Conservation (phyloP, 441 rosid genomes). For the Lagerstroemia fauriei region DNA sequence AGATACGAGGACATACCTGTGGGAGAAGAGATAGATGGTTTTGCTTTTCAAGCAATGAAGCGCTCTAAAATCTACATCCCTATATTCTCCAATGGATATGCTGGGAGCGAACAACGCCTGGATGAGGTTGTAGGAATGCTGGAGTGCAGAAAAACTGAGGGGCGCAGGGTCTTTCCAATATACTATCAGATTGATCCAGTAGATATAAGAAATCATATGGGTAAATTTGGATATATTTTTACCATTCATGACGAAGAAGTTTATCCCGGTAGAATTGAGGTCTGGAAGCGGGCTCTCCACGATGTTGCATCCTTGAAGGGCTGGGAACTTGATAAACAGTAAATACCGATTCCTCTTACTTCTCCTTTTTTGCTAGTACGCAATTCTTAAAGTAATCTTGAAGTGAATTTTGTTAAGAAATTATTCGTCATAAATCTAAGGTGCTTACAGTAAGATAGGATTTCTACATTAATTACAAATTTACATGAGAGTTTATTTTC, state of each 20-base stretch:
- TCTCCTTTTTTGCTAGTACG: neutral
- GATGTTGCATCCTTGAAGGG: neutral
- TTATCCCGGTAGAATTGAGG: neutral
- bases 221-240: neutral
- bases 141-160: neutral
- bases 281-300: neutral
- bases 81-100: neutral
- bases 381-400: neutral
- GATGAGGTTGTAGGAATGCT: neutral
- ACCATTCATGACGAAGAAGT: neutral
- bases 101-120: neutral
- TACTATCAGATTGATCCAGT: neutral
- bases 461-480: too few relatives aligned
- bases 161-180: neutral
- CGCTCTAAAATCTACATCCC: neutral
- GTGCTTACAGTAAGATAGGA: too few relatives aligned
- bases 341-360: neutral
- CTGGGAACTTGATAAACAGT: neutral
- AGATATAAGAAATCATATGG: neutral
- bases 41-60: neutral
- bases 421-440: too few relatives aligned
- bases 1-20: neutral
- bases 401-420: too few relatives aligned
- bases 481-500: too few relatives aligned
- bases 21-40: neutral